phyloP scores from a whole-genome alignment of 208 protist species.

The Polymyxa betae region DNA sequence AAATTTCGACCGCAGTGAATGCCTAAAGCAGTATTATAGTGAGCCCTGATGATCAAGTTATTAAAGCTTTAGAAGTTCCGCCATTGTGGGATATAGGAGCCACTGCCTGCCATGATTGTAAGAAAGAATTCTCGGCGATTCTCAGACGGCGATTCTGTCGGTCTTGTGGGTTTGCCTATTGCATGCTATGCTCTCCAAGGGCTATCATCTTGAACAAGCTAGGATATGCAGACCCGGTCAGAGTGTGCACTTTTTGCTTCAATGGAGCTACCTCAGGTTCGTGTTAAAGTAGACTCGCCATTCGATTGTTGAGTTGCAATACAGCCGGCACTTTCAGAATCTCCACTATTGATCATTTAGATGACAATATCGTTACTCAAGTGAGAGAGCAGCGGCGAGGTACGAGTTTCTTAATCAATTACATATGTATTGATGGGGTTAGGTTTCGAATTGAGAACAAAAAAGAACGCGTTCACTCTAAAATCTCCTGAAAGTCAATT shows the following conservation, averaged over 20 bases:
- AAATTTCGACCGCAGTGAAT: background rate
- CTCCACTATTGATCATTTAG: background rate
- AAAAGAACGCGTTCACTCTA: background rate
- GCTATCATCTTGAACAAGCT: background rate
- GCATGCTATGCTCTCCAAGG: background rate
- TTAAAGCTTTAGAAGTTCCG: background rate
- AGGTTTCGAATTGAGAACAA: background rate
- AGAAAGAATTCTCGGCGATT: background rate
- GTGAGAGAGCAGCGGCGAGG: background rate
- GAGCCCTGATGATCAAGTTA: background rate
- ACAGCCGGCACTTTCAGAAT: background rate
- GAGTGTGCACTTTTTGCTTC: background rate
- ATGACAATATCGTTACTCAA: background rate
- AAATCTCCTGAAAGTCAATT: background rate
- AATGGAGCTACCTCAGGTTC: background rate
- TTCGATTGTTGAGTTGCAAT: no score
- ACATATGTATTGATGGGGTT: background rate
- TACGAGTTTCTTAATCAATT: no score
- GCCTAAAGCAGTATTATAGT: background rate
- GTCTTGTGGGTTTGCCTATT: background rate
- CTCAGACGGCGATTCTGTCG: background rate
- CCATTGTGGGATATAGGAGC: background rate
- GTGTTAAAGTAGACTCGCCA: no score
- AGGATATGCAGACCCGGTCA: background rate
- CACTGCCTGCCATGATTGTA: background rate